phyloP scores from a whole-genome alignment of 768 basidiomycete genomes.

The Cantharellus anzutake region DNA sequence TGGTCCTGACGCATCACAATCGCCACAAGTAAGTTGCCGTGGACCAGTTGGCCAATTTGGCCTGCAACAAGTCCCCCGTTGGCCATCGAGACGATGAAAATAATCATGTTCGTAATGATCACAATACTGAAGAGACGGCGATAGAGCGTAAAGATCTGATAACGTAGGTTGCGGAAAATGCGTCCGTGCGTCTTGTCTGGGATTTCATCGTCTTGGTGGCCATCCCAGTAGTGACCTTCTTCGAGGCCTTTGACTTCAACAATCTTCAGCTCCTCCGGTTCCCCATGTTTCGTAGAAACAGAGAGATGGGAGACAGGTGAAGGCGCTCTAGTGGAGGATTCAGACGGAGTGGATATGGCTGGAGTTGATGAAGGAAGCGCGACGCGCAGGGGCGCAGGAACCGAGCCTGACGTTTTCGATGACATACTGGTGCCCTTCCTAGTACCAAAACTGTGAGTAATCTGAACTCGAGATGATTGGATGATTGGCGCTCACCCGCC shows the following conservation, averaged over 20 bases:
- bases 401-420: too few species aligned
- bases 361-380: too few species aligned
- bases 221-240: constrained; percentile 22
- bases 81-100: constrained; percentile 21
- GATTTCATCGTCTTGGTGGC: constrained; percentile 30
- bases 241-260: not conserved
- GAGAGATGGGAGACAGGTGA: too few species aligned
- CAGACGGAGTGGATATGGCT: too few species aligned
- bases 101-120: constrained; percentile 30
- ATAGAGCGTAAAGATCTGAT: constrained; percentile 36
- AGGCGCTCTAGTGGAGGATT: too few species aligned
- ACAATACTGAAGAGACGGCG: constrained; percentile 35
- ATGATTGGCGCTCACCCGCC: too few species aligned
- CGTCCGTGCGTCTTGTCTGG: constrained; percentile 34
- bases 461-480: too few species aligned
- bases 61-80: not conserved
- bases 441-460: too few species aligned
- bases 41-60: constrained; percentile 7
- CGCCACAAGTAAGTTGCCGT: constrained; percentile 4
- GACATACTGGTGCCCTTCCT: too few species aligned
- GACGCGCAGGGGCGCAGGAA: too few species aligned
- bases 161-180: constrained; percentile 31
- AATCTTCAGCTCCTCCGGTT: not conserved
- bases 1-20: constrained; percentile 7
- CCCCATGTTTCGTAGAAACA: too few species aligned